A percentile compares a stretch with the other conserved stretches of the same genome.
These are phyloP conservation scores for Curvularia lunata DNA, from an alignment of 2,329 filamentous ascomycete species.

Conservation along the genomic window DNA sequence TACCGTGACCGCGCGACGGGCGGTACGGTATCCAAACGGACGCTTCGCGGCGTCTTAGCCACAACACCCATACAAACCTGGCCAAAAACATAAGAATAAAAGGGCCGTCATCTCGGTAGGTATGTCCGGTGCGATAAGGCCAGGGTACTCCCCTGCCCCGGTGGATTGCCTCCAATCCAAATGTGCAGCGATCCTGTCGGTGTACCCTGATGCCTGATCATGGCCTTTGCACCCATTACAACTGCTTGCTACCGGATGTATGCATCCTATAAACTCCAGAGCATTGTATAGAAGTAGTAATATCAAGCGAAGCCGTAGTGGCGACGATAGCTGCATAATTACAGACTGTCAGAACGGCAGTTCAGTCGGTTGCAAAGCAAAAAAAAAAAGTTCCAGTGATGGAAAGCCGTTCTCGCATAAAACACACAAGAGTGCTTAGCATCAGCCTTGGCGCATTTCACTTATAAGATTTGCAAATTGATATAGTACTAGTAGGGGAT, in stretches of 20 bases:
- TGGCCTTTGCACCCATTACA: background rate
- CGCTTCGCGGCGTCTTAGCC: conserved; percentile 2
- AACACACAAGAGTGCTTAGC: background rate
- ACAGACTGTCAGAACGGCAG: conserved; percentile 1
- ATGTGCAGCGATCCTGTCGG: background rate
- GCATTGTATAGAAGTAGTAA: background rate
- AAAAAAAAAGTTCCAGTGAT: background rate
- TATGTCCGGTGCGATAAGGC: background rate
- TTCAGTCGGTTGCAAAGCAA: background rate
- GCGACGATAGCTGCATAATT: conserved; percentile 6
- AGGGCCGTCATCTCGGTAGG: background rate
- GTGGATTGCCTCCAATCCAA: background rate
- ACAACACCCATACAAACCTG: background rate
- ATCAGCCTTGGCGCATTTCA: background rate
- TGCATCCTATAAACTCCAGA: background rate
- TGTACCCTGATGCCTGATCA: background rate
- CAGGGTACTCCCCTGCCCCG: background rate
- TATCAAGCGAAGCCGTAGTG: conserved; percentile 1
- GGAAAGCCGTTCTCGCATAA: background rate
- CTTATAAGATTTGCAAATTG: conserved; percentile 9
- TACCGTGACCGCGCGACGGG: background rate
- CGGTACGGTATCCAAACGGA: conserved; percentile 1
- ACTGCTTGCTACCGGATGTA: conserved; percentile 2
- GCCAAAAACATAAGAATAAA: background rate
- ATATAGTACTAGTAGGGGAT: background rate